Base-by-base conservation (phyloP, 306 rosid genomes). In the Vigna reflexopilosa region DNA sequence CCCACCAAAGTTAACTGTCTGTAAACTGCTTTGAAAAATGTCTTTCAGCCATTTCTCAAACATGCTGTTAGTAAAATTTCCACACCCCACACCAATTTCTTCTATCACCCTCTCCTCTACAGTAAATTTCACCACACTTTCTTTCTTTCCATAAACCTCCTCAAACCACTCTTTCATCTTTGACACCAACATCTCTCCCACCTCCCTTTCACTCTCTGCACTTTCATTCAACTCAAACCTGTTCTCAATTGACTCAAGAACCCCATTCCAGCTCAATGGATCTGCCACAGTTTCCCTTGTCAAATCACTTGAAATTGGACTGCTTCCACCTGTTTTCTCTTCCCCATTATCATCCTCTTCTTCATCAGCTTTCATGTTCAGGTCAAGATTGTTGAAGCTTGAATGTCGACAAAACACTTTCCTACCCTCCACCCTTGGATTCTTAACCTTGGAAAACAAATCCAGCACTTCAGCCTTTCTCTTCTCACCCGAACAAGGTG, bases 11-110 rank as follows among this genome's bases (percentile, higher is more conserved):
- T 83, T 90, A 72, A 85, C 86, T 55, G 63, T 77, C 67, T 84
- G 79, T 79, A 91, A 88, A 77, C 91, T 91, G 36, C 82, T 85
- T 84, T 90, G 86, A 77, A 96, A 91, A 84, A 93, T 90, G 76
- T 89, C 94, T 82, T 85, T 84, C 52, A 87, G 79, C 99, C 99
- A 96, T 86, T 93, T 96, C 77, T 96, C 94, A 87, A 91, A 96
- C 93, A 85, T 77, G 77, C 89, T 86, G 81, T 96, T 88, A 77
- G 94, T 81, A 86, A 91, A 96, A 32, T 67, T 86, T 69, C 88
- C 97, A 62, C 89, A 90, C 73, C 94, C 90, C 54, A 67, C 68
- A 56, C 83, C 78, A 70, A 96, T 80, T 74, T 82, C 87, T 72
- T 93, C 90, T 87, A 90, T 58, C 83, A 93, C 93, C 88, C 83